These are phyloP conservation scores for Recurvomyces mirabilis DNA, from an alignment of 495 filamentous ascomycete species.

Conservation along the genomic window DNA sequence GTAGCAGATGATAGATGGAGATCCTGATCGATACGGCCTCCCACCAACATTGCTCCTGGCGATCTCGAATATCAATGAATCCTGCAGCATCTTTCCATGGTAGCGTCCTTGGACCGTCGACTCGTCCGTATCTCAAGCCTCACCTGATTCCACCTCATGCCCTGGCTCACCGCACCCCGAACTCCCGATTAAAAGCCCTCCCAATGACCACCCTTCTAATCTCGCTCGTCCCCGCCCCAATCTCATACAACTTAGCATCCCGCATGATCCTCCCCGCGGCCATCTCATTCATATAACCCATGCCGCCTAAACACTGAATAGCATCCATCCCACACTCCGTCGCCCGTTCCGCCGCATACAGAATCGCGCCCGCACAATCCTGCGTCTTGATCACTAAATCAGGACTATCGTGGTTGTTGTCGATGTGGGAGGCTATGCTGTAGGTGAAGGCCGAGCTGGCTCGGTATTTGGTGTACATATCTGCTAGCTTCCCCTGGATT, in stretches of 20 bases:
- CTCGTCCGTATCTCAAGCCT: no score
- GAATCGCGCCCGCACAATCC: slow-evolving; percentile 88
- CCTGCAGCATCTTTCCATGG: no score
- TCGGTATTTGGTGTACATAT: slow-evolving; percentile 92
- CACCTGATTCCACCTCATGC: no score
- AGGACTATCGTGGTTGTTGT: slow-evolving; percentile 21
- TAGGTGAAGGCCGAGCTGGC: slow-evolving; percentile 56
- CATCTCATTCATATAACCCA: slow-evolving; percentile 94
- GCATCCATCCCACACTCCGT: slow-evolving; percentile 81
- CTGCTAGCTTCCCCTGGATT: slow-evolving; percentile 84
- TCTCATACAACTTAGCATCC: slow-evolving; percentile 90
- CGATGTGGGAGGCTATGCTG: slow-evolving; percentile 39
- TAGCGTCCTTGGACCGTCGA: no score
- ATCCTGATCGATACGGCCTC: no score
- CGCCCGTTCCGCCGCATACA: slow-evolving; percentile 88
- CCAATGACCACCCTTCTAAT: slow-evolving; percentile 91
- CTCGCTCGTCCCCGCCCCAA: slow-evolving; percentile 93
- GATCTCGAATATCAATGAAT: no score
- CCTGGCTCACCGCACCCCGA: no score
- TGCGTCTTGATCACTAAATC: slow-evolving; percentile 65
- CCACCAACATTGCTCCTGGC: no score
- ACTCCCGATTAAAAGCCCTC: slow-evolving; percentile 86
- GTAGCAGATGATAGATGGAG: no score
- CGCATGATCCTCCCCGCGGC: slow-evolving; percentile 73
- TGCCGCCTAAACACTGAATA: slow-evolving; percentile 91